phyloP scores from a whole-genome alignment of 805 yeast species.

The Pichia gijzeniarum region DNA sequence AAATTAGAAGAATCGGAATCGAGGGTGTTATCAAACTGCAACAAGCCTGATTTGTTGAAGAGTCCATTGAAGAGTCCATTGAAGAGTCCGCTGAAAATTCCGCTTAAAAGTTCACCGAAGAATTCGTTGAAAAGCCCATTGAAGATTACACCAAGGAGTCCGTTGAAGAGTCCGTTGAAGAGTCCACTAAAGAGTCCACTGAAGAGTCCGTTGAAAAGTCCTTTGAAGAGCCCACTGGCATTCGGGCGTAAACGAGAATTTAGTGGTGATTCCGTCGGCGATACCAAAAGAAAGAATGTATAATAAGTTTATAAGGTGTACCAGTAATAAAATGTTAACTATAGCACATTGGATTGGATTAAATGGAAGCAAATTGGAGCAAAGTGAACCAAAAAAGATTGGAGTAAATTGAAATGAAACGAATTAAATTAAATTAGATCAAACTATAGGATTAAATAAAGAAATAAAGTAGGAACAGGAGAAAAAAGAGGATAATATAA shows the following conservation, averaged over 20 bases:
- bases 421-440: too few species aligned
- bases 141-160: constrained; percentile 1
- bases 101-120: not conserved
- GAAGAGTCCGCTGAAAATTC: not conserved
- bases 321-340: too few species aligned
- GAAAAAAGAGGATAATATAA: too few species aligned
- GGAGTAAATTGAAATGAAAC: too few species aligned
- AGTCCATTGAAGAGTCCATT: not conserved
- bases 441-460: too few species aligned
- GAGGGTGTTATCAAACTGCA: not conserved
- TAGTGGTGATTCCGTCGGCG: not conserved
- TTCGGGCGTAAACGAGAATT: constrained; percentile 3
- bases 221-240: not conserved
- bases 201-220: constrained; percentile 2
- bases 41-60: not conserved
- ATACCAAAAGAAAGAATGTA: not conserved
- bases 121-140: not conserved
- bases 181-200: not conserved
- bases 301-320: too few species aligned
- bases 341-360: too few species aligned
- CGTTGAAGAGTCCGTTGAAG: not conserved
- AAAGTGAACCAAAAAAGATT: too few species aligned
- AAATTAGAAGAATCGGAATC: not conserved
- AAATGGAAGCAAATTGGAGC: too few species aligned
- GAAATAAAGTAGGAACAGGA: not conserved